Evolutionary conservation across 2,329 filamentous ascomycete genomes (phyloP).

Genomic region (Claviceps fusiformis): DNA sequence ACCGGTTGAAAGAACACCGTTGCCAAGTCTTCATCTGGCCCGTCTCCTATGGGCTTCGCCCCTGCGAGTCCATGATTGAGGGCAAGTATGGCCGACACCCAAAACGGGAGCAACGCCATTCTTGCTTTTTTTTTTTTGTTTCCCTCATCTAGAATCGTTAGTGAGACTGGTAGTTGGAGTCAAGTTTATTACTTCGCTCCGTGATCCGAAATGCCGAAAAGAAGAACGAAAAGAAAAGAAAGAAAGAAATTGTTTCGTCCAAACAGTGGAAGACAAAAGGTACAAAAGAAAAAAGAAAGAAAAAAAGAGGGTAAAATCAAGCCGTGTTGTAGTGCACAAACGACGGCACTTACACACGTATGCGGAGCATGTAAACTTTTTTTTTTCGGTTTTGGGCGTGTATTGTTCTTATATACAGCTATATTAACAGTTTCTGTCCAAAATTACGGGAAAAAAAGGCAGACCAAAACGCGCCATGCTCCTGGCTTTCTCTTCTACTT

Average conservation of each 20-base stretch:
- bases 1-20: constrained; percentile 2
- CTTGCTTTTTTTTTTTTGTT: neutral
- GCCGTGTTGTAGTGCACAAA: neutral
- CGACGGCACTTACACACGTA: neutral
- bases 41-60: neutral
- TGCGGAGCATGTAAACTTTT: neutral
- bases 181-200: neutral
- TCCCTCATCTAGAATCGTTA: neutral
- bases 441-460: neutral
- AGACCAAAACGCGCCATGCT: neutral
- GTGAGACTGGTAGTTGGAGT: neutral
- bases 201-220: neutral
- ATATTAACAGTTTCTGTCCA: neutral
- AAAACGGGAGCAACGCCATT: neutral
- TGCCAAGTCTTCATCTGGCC: neutral
- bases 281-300: neutral
- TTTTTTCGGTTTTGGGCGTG: neutral
- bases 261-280: no score
- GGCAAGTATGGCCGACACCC: constrained; percentile 1
- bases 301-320: neutral
- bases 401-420: neutral
- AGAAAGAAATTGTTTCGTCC: no score
- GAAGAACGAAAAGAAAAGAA: neutral
- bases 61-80: neutral
- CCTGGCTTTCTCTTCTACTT: neutral